Conservation (phyloP, 2,329 filamentous ascomycete species). For the Graphilbum fragrans region DNA sequence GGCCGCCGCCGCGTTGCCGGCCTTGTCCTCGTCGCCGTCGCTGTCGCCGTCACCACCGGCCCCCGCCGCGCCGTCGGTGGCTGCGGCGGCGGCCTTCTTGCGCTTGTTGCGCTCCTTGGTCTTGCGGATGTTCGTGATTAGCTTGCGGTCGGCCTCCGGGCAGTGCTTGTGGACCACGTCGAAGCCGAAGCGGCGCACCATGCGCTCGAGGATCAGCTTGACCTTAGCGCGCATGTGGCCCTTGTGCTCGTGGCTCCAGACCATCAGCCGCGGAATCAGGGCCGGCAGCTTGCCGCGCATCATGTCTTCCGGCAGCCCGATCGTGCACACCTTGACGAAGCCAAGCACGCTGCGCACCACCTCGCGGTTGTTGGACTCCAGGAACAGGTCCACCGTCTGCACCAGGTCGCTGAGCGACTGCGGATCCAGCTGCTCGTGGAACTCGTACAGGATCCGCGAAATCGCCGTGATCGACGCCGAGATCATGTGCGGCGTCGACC, state of each 20-base stretch:
- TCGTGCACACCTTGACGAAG: constrained; percentile 92
- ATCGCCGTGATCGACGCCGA: constrained; percentile 93
- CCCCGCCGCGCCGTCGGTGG: constrained; percentile 31
- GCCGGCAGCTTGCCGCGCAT: constrained; percentile 66
- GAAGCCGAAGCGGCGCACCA: constrained; percentile 83
- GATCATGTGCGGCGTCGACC: constrained; percentile 91
- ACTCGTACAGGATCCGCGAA: constrained; percentile 87
- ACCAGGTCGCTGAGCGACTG: constrained; percentile 73
- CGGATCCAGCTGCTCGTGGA: constrained; percentile 56
- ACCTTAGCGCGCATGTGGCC: constrained; percentile 94
- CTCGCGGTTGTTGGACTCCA: constrained; percentile 92
- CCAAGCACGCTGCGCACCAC: constrained; percentile 91
- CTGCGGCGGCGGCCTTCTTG: constrained; percentile 42
- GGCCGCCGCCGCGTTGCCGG: constrained; percentile 26
- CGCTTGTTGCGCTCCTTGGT: constrained; percentile 82
- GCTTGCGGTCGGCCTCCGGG: constrained; percentile 76
- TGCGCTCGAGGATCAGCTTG: constrained; percentile 92
- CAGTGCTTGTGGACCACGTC: constrained; percentile 68
- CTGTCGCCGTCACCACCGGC: constrained; percentile 26
- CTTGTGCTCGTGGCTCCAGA: constrained; percentile 98
- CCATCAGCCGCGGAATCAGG: constrained; percentile 80
- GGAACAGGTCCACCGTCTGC: constrained; percentile 89
- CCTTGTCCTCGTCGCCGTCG: constrained; percentile 44
- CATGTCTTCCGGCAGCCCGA: constrained; percentile 67
- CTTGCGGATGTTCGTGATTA: constrained; percentile 91